Percentiles rank a stretch among this genome's conserved stretches.
phyloP scores from a whole-genome alignment of 1,284 basidiomycete genomes.

The Ceratobasidium sp. region DNA sequence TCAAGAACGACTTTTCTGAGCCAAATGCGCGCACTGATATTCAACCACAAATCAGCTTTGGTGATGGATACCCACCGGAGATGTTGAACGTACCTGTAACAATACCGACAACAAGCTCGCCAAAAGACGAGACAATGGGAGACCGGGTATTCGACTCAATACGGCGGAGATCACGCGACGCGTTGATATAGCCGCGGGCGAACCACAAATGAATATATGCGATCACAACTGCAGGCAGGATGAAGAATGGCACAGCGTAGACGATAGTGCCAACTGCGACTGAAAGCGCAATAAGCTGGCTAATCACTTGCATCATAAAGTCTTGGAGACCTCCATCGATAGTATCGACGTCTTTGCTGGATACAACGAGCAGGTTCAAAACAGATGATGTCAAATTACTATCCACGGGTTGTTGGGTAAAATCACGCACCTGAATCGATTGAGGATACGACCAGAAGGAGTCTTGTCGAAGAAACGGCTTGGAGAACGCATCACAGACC shows the following conservation, averaged over 20 bases:
- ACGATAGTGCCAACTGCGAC: conserved; percentile 11
- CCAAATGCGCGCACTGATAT: conserved; percentile 12
- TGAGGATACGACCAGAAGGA: conserved; percentile 12
- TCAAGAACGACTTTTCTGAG: neutral
- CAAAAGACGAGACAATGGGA: conserved; percentile 12
- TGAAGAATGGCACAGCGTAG: conserved; percentile 17
- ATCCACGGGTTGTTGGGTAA: neutral
- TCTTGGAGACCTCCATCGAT: conserved; percentile 20
- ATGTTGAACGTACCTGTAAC: neutral
- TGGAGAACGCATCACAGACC: conserved; percentile 19
- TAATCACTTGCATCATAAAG: neutral
- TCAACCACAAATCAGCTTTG: neutral
- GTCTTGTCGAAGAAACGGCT: conserved; percentile 24
- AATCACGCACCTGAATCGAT: conserved; percentile 30
- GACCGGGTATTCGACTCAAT: conserved; percentile 15
- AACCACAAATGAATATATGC: conserved; percentile 22
- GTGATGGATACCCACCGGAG: neutral
- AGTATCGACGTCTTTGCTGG: conserved; percentile 34
- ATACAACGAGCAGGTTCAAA: neutral
- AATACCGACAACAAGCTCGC: conserved; percentile 14
- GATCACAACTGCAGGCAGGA: conserved; percentile 11
- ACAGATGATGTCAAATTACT: neutral
- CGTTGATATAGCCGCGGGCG: conserved; percentile 10
- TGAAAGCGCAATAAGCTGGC: neutral
- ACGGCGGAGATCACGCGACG: conserved; percentile 14